Evolutionary conservation across 192 early-diverging fungal genomes (phyloP), one percentile per base, ranked within the genome.

Genomic region (Cladochytrium replicatum): DNA sequence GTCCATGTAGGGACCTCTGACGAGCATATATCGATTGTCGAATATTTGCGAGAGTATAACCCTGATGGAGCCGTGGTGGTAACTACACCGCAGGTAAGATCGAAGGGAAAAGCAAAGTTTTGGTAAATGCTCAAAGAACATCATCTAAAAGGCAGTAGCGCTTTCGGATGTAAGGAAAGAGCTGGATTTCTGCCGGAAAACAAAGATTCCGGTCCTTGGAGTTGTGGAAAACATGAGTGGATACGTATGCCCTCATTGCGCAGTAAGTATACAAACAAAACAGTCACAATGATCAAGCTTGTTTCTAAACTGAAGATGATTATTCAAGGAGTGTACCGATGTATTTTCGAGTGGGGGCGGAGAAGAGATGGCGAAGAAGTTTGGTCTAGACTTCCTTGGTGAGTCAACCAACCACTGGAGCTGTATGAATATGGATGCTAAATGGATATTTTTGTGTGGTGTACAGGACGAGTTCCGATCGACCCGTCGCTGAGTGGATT

Each of bases 221-320:
- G 70, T 99, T 4, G 82, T 99, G 3, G 95, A 99, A 60, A 97
- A 97, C 59, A 95, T 99, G 95, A 83, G 81, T 46, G 95, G 93
- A 2, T 99, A 93, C 66, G 84, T 97, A 4, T 99, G 96, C 50
- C 93, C 91, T 1, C 74, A 72, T 19, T 98, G 95, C 61, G 52
- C 77, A 9, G 71, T 78, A 66, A 41, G 46, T 32, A 39, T 19
- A 11, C 24, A 8, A 52, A 15, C 46, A 24, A n/a, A 39, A 6
- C 24, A 30, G 21, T 61, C 29, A 28, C 6, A 23, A n/a, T 32
- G 57, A 41, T 8, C 4, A n/a, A 38, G 21, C 11, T 50, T 9
- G 11, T n/a, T 15, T 9, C 0, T 37, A 37, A 15, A 37, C 11
- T 15, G 15, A 13, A 15, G 15, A 17, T 19, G 43, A 2, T 2